Percentiles rank a stretch among this genome's conserved stretches.
These are phyloP conservation scores for Fusarium austroafricanum DNA, from an alignment of 2,329 filamentous ascomycete species.

Conservation along the genomic window DNA sequence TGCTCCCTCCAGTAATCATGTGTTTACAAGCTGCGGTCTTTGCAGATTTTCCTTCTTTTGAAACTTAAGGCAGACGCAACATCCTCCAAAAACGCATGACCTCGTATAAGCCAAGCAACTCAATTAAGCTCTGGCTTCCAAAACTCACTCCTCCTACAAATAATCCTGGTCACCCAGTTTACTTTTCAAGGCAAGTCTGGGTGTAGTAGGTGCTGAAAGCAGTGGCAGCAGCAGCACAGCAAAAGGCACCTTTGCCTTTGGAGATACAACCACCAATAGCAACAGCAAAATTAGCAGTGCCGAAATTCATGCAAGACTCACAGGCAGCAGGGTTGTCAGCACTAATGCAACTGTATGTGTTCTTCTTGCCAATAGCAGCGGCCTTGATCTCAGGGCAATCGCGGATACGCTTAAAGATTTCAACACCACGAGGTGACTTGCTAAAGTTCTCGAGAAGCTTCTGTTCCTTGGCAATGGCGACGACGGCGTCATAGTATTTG, in stretches of 20 bases:
- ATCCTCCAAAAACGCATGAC: no score
- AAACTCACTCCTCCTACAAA: background rate
- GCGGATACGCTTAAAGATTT: constrained; percentile 8
- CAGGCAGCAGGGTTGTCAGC: constrained; percentile 14
- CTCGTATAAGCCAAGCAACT: no score
- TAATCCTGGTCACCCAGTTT: accelerated
- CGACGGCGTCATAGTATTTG: constrained; percentile 30
- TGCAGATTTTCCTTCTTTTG: no score
- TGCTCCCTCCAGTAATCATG: no score
- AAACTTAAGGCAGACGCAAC: no score
- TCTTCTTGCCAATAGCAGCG: background rate
- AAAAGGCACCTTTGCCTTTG: constrained; percentile 24
- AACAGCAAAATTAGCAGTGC: constrained; percentile 21
- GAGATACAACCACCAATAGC: constrained; percentile 11
- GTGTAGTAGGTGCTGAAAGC: constrained; percentile 28
- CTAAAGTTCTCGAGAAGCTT: constrained; percentile 9
- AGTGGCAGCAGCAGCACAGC: constrained; percentile 29
- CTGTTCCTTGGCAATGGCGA: constrained; percentile 27
- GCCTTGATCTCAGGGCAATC: constrained; percentile 22
- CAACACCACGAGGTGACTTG: background rate
- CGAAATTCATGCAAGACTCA: constrained; percentile 23
- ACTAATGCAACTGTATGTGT: constrained; percentile 14
- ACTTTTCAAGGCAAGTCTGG: constrained; percentile 26
- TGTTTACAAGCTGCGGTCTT: no score
- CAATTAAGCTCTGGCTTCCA: no score